These are phyloP conservation scores for Eimeria acervulina DNA, from an alignment of 169 alveolate genomes.

Conservation along the genomic window DNA sequence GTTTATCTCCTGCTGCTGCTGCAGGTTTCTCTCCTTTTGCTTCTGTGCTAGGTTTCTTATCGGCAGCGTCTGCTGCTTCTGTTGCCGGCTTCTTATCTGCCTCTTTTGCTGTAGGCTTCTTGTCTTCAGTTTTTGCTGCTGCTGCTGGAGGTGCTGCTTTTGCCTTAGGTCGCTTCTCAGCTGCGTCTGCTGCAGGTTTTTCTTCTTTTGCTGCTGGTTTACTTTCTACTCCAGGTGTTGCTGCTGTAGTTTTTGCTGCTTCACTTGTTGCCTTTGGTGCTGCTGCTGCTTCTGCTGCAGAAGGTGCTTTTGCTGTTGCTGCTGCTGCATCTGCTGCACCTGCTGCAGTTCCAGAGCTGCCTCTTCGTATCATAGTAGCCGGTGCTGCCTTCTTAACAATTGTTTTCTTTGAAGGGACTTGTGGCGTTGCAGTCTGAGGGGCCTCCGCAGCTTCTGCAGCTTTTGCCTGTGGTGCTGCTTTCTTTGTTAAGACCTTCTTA, in stretches of 20 bases:
- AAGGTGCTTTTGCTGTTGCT: too few relatives aligned
- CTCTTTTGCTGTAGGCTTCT: not conserved
- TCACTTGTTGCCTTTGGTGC: too few relatives aligned
- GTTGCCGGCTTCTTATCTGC: not conserved
- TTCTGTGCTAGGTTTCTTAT: not conserved
- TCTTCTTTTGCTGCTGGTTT: not conserved
- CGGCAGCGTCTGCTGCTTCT: not conserved
- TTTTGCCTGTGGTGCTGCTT: not conserved
- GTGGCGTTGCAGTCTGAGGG: not conserved
- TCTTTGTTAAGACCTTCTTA: not conserved
- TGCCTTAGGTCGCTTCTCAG: not conserved
- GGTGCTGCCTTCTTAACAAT: slow-evolving; percentile 34
- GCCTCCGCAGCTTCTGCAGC: slow-evolving; percentile 8
- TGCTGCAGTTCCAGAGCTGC: not conserved
- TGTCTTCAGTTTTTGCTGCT: not conserved
- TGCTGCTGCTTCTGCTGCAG: too few relatives aligned
- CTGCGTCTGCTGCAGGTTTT: not conserved
- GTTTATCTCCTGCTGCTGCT: not conserved
- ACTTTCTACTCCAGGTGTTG: not conserved
- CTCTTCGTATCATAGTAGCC: not conserved
- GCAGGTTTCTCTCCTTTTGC: too few relatives aligned
- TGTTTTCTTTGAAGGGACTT: not conserved
- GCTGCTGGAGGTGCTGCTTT: too few relatives aligned
- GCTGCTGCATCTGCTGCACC: not conserved
- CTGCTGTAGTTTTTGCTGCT: too few relatives aligned